Evolutionary conservation across 331 rosid genomes (phyloP).

Genomic region (Rhamnella rubrinervis): DNA sequence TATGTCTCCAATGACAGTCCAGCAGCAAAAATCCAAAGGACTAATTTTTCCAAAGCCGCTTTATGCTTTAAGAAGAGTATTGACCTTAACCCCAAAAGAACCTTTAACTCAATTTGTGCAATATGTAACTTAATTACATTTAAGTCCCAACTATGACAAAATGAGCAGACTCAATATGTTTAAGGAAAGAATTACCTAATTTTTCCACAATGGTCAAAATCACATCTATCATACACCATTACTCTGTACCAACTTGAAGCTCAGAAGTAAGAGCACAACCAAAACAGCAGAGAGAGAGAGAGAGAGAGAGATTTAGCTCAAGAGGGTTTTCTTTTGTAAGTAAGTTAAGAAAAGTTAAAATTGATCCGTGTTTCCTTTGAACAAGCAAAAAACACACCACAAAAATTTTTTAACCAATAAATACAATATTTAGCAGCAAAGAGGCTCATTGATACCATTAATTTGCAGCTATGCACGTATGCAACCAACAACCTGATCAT

Average conservation of each 20-base stretch:
- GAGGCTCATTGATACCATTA: not conserved
- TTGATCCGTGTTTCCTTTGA: not conserved
- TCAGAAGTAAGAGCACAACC: slow-evolving; percentile 5
- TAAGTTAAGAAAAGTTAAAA: not conserved
- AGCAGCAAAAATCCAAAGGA: too few relatives aligned
- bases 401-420: not conserved
- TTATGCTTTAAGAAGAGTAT: too few relatives aligned
- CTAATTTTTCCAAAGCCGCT: too few relatives aligned
- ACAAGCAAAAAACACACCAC: not conserved
- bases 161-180: too few relatives aligned
- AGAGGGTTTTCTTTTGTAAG: not conserved
- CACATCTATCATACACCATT: too few relatives aligned
- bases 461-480: not conserved
- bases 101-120: too few relatives aligned
- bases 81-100: too few relatives aligned
- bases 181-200: too few relatives aligned
- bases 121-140: too few relatives aligned
- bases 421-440: not conserved
- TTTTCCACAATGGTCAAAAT: too few relatives aligned
- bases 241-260: not conserved
- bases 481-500: not conserved
- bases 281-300: not conserved
- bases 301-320: not conserved
- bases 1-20: too few relatives aligned
- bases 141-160: too few relatives aligned